Evolutionary conservation across 2,329 filamentous ascomycete species (phyloP), one percentile per base, ranked within the genome.

Genomic region (Whalleya microplaca): DNA sequence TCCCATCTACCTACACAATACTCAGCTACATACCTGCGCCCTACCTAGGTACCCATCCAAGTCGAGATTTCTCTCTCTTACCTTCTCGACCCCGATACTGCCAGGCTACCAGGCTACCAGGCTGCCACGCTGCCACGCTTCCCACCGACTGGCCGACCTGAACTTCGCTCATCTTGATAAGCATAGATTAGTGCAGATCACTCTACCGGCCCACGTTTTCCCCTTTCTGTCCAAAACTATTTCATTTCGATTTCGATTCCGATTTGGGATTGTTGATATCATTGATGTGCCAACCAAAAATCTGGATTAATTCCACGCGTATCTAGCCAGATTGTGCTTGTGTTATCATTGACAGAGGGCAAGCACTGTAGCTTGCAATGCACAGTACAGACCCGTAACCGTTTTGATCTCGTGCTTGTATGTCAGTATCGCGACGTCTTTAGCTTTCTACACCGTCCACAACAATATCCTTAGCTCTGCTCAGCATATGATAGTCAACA

Each of bases 161-260:
- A n/a, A 9, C 45, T 29, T 48, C 50, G 51, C 49, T 47, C 45
- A 23, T 55, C 23, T 55, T 56, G 60, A 62, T 62, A 62, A 62
- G 60, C 52, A 54, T 27, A 27, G 58, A 56, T 52, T 50, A 50
- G 18, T 50, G 57, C 40, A 43, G 57, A 62, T 62, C 60, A 41
- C 23, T 43, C 52, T 42, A 37, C 41, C 54, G 48, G 21, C 47
- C 57, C 57, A 60, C 58, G 42, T 48, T 46, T 53, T 48, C 23
- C 40, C 48, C 55, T 51, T 51, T 62, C 48, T 59, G 58, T 58
- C 45, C 44, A 54, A 60, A 60, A 58, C 60, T 42, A 27, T 27
- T 27, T 27, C 23, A 27, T 27, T 27, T 27, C 23, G 23, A 27
- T 27, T 9, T 27, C 23, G 9, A 27, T 27, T 27, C 23, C 23